These are phyloP conservation scores for Testicularia cyperi DNA, from an alignment of 1,284 basidiomycete species.

Conservation along the genomic window DNA sequence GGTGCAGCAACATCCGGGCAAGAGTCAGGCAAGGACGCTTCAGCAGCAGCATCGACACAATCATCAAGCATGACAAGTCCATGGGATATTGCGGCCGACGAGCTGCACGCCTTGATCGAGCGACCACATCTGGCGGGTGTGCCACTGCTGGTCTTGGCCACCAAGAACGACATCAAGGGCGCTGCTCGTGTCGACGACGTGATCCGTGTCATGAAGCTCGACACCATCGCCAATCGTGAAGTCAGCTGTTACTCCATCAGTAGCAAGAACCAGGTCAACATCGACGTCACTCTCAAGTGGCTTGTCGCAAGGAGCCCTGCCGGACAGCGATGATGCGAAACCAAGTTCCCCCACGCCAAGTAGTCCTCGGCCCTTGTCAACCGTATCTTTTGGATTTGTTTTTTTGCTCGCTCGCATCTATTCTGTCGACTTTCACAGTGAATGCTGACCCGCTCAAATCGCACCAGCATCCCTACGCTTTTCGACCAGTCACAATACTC, in stretches of 20 bases:
- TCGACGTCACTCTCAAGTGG: constrained; percentile 67
- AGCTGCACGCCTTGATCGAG: constrained; percentile 80
- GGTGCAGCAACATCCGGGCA: too few relatives aligned
- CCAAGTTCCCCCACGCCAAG: too few relatives aligned
- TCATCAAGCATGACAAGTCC: constrained; percentile 1
- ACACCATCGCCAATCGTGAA: constrained; percentile 68
- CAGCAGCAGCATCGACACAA: constrained; percentile 4
- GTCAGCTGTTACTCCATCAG: constrained; percentile 65
- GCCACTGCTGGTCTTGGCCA: constrained; percentile 88
- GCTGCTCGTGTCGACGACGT: constrained; percentile 83
- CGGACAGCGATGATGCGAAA: constrained; percentile 28
- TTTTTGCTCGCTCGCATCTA: too few relatives aligned
- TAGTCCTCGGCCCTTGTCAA: too few relatives aligned
- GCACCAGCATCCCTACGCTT: too few relatives aligned
- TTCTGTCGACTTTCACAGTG: too few relatives aligned
- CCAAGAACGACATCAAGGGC: constrained; percentile 86
- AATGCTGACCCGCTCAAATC: too few relatives aligned
- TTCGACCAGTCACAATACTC: too few relatives aligned
- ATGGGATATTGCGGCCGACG: constrained; percentile 73
- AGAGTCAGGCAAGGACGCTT: too few relatives aligned
- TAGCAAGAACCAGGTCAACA: constrained; percentile 87
- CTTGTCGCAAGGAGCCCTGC: constrained; percentile 55
- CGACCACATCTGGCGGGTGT: constrained; percentile 75
- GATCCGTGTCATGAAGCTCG: constrained; percentile 72
- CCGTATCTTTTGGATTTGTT: too few relatives aligned